Base-by-base conservation (phyloP, 2,329 filamentous ascomycete genomes). In the Pseudogymnoascus sp. region DNA sequence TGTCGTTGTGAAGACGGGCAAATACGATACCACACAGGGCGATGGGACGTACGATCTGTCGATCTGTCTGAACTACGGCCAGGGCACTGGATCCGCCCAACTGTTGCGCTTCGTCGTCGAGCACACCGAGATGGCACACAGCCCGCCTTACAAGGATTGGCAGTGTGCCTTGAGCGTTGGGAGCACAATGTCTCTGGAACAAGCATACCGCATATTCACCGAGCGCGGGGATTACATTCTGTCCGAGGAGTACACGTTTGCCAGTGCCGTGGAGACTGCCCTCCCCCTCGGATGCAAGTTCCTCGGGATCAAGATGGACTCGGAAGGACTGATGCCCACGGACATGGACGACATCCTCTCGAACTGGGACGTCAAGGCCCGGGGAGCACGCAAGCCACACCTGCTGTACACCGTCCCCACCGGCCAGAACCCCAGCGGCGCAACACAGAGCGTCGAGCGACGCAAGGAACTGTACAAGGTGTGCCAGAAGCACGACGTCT, bases 111-210 rank as follows among this genome's bases (percentile, higher is more conserved):
- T 90, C 78, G 81, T 97, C 60, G 96, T 93, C 0, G 95, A 99
- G 79, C 95, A 97, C 76, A 96, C 93, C 0, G 93, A 99, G 77
- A 85, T 97, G 62, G 86, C 96, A 14, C 90, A 91, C 75, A 82
- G 85, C 65, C 93, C 93, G 14, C 91, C 90, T 0, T 97, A 97
- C 73, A 83, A 87, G 16, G 93, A 99, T 77, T 99, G 95, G 95
- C 82, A 85, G 67, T 90, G 90, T 70, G 88, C 87, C 62, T 81
- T 97, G 78, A 93, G 88, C 2, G 84, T 93, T 41, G 95, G 93
- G 61, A 95, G 88, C 75, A 97, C 95, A 0, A 91, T 86, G 23
- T 88, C 90, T 0, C 83, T 96, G 67, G 95, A 97, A 71, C 88
- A 93, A 75, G 82, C 89, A 1, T 79, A 96, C 49, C 86, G 95